Evolutionary conservation across 2,329 filamentous ascomycete genomes (phyloP).

Genomic region (Beauveria caledonica): DNA sequence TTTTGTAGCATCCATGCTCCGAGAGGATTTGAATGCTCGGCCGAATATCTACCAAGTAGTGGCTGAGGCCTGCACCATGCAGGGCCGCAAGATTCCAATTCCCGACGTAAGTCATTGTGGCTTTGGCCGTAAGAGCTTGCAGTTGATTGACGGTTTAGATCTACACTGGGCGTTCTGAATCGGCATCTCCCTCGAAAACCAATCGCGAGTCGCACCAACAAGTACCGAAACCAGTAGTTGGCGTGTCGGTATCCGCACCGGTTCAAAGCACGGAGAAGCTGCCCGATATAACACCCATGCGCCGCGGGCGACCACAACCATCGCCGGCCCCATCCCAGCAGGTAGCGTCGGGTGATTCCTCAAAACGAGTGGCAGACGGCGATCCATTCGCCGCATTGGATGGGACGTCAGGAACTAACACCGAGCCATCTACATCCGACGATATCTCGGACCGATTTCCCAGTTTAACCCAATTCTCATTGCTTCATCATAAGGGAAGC

Average conservation of each 20-base stretch:
- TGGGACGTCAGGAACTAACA: conserved; percentile 37
- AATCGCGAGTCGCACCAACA: conserved; percentile 26
- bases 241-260: conserved; percentile 73
- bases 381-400: conserved; percentile 93
- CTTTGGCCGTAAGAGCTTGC: conserved; percentile 10
- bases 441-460: conserved; percentile 83
- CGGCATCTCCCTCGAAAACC: conserved; percentile 46
- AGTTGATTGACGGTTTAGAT: conserved; percentile 32
- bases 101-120: conserved; percentile 61
- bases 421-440: conserved; percentile 49
- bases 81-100: conserved; percentile 76
- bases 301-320: conserved; percentile 59
- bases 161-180: conserved; percentile 48
- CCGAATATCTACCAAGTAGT: conserved; percentile 95
- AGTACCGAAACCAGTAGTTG: conserved; percentile 54
- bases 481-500: conserved; percentile 74
- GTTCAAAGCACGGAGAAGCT: conserved; percentile 62
- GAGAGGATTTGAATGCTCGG: conserved; percentile 66
- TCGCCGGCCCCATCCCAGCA: conserved; percentile 26
- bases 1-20: conserved; percentile 71
- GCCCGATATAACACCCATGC: conserved; percentile 90
- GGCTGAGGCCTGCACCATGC: conserved; percentile 79
- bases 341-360: conserved; percentile 46
- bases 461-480: conserved; percentile 83
- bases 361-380: conserved; percentile 57